phyloP scores from a whole-genome alignment of 495 filamentous ascomycete species.

The Gamarada debralockiae region DNA sequence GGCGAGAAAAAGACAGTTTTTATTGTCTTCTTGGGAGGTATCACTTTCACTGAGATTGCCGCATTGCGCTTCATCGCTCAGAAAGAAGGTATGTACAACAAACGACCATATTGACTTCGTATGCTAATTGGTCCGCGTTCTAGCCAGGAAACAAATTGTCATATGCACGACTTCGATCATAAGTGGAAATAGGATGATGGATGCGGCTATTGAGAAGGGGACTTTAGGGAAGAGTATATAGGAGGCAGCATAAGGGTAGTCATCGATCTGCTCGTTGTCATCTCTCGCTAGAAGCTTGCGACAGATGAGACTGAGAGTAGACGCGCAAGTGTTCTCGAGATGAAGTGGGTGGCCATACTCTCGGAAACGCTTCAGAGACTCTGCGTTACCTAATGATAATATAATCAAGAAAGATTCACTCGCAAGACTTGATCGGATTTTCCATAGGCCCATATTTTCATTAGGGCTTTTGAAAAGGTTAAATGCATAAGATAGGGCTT shows the following conservation, averaged over 20 bases:
- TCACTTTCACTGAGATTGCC: constrained; percentile 94
- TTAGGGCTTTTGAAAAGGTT: too few species aligned
- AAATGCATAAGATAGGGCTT: too few species aligned
- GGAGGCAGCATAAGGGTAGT: too few species aligned
- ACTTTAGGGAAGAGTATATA: constrained; percentile 50
- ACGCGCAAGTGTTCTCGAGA: background rate
- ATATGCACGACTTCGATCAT: constrained; percentile 91
- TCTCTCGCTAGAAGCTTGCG: too few species aligned
- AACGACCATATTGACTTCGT: background rate
- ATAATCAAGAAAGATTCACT: constrained; percentile 3
- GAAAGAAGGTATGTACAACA: constrained; percentile 67
- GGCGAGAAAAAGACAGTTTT: constrained; percentile 78
- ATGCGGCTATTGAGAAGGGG: constrained; percentile 73
- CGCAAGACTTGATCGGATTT: background rate
- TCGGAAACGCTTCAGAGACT: background rate
- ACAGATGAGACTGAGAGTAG: too few species aligned
- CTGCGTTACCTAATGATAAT: background rate
- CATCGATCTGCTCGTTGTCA: too few species aligned
- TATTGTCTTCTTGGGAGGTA: constrained; percentile 91
- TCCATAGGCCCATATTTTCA: too few species aligned
- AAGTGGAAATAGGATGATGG: constrained; percentile 87
- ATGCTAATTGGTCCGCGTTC: constrained; percentile 12
- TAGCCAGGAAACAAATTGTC: constrained; percentile 71
- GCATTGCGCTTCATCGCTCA: constrained; percentile 87
- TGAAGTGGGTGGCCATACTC: background rate